A percentile compares a stretch with the other conserved stretches of the same genome.
These are phyloP conservation scores for Eucalyptus dawsonii DNA, from an alignment of 345 rosid species.

Conservation along the genomic window DNA sequence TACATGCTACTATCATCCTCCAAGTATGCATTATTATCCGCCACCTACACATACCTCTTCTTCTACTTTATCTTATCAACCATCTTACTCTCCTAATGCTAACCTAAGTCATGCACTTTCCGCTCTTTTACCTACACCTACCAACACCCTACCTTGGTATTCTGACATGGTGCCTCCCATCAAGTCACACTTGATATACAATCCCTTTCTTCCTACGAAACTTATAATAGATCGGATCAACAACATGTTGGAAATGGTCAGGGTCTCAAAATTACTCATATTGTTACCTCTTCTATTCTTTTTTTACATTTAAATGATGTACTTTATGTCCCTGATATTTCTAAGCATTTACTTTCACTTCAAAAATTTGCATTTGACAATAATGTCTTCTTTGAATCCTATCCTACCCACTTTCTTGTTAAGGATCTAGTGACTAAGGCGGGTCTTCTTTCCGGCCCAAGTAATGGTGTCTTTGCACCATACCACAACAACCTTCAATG, in stretches of 20 bases:
- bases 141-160: neutral
- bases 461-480: neutral
- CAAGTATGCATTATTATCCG: neutral
- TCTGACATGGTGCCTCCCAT: neutral
- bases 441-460: no score
- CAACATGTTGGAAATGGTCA: neutral
- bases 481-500: neutral
- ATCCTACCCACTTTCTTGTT: no score
- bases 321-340: neutral
- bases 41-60: neutral
- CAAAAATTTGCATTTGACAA: neutral
- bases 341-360: neutral
- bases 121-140: neutral
- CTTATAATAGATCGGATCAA: neutral
- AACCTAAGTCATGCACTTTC: neutral
- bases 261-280: neutral
- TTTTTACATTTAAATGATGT: neutral
- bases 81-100: neutral
- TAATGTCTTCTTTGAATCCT: neutral
- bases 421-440: neutral
- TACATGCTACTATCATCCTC: neutral
- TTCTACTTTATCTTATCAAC: neutral
- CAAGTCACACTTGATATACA: neutral
- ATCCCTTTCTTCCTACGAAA: no score
- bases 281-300: neutral